Percentiles rank a stretch among this genome's conserved stretches.
Evolutionary conservation across 306 rosid genomes (phyloP).

Genomic region (Lathyrus aphaca): DNA sequence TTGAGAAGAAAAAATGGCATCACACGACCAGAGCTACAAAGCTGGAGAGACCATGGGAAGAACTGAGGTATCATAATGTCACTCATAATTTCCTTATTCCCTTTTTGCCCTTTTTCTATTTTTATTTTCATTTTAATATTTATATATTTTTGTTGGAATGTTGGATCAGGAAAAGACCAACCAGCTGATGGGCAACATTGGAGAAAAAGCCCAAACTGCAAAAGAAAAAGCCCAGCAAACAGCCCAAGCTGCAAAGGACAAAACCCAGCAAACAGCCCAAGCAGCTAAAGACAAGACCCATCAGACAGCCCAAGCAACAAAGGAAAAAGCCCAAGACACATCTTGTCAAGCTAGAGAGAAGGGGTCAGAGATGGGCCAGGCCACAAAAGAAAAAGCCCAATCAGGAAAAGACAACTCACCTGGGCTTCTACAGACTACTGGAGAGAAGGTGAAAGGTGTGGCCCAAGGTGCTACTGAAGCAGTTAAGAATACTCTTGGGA

Average conservation of each 20-base stretch:
- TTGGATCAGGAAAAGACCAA: slow-evolving; percentile 49
- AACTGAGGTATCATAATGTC: slow-evolving; percentile 45
- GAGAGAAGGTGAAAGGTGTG: slow-evolving; percentile 60
- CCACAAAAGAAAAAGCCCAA: slow-evolving; percentile 41
- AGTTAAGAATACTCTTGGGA: slow-evolving; percentile 59
- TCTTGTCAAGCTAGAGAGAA: slow-evolving; percentile 27
- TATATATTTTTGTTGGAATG: neutral
- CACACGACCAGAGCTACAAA: slow-evolving; percentile 44
- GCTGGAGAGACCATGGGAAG: slow-evolving; percentile 62
- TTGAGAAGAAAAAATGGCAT: slow-evolving; percentile 54
- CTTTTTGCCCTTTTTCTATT: too few species aligned
- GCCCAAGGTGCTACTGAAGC: slow-evolving; percentile 56
- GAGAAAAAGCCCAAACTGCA: slow-evolving; percentile 47
- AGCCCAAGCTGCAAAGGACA: slow-evolving; percentile 43
- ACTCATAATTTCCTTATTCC: neutral
- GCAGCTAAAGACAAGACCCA: slow-evolving; percentile 30
- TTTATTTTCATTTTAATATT: too few species aligned
- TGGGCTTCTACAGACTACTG: slow-evolving; percentile 56
- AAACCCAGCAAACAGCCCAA: slow-evolving; percentile 38
- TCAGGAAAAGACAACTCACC: slow-evolving; percentile 41
- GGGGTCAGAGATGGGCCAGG: slow-evolving; percentile 44
- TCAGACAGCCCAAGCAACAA: slow-evolving; percentile 39
- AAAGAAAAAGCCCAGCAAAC: slow-evolving; percentile 36
- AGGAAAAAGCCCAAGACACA: slow-evolving; percentile 40
- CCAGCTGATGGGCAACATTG: slow-evolving; percentile 47